Percentiles rank a stretch among this genome's conserved stretches.
phyloP scores from a whole-genome alignment of 768 basidiomycete species.

The Austroboletus eburneus region DNA sequence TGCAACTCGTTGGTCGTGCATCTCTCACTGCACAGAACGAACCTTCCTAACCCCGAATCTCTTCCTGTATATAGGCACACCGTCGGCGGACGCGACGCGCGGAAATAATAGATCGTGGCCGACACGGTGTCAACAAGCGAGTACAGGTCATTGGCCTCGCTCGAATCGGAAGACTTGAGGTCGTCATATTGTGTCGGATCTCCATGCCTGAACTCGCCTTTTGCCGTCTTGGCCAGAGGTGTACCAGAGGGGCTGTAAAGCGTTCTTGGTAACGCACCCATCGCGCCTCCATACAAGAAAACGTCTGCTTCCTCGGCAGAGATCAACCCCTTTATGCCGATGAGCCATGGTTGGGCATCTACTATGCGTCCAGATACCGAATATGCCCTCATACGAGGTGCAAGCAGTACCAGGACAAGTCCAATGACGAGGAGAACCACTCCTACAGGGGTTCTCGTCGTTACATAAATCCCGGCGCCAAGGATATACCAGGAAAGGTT shows the following conservation, averaged over 20 bases:
- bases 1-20: slow-evolving; percentile 18
- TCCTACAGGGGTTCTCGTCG: background rate
- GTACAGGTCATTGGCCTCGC: slow-evolving; percentile 9
- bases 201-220: slow-evolving; percentile 15
- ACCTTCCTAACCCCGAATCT: slow-evolving; percentile 21
- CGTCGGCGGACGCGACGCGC: no score
- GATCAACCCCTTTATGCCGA: slow-evolving; percentile 25
- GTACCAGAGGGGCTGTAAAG: slow-evolving; percentile 21
- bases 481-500: slow-evolving; percentile 7
- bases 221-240: slow-evolving; percentile 3
- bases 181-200: slow-evolving; percentile 6
- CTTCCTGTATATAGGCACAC: no score
- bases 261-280: slow-evolving; percentile 5
- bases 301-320: slow-evolving; percentile 19
- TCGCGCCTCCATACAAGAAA: slow-evolving; percentile 12
- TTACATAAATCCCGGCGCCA: background rate
- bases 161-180: background rate
- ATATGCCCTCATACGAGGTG: slow-evolving; percentile 14
- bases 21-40: slow-evolving; percentile 19
- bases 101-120: no score
- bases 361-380: slow-evolving; percentile 16
- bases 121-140: slow-evolving; percentile 24
- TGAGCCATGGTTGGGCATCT: slow-evolving; percentile 19
- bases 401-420: slow-evolving; percentile 8
- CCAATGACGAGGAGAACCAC: background rate